Evolutionary conservation across 371 early-diverging fungal genomes (phyloP).

Genomic region (Batkoa obscura): DNA sequence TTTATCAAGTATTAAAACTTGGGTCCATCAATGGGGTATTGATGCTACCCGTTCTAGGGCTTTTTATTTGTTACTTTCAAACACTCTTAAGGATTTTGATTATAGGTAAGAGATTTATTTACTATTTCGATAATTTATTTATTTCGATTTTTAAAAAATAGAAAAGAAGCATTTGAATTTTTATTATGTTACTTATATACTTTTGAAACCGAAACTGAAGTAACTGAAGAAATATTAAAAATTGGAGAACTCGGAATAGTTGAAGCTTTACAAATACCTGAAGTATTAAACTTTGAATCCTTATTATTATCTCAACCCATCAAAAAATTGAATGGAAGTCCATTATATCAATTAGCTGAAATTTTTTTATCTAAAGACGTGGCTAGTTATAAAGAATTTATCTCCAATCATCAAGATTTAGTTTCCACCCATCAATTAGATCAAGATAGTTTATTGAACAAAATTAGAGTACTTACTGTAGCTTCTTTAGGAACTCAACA

Average conservation of each 20-base stretch:
- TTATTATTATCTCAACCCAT: slow-evolving; percentile 46
- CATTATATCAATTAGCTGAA: slow-evolving; percentile 43
- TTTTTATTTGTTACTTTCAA: slow-evolving; percentile 38
- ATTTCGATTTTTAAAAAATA: slow-evolving; percentile 7
- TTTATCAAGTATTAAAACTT: slow-evolving; percentile 37
- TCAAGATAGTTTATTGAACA: slow-evolving; percentile 33
- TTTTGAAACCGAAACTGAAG: slow-evolving; percentile 19
- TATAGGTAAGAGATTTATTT: slow-evolving; percentile 26
- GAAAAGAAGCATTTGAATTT: slow-evolving; percentile 36
- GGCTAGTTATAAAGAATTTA: slow-evolving; percentile 39
- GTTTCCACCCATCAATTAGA: slow-evolving; percentile 18
- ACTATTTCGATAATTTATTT: neutral
- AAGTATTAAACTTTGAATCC: slow-evolving; percentile 64
- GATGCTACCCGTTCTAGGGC: slow-evolving; percentile 27
- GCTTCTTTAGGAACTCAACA: slow-evolving; percentile 60
- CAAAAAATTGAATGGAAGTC: slow-evolving; percentile 36
- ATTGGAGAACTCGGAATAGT: slow-evolving; percentile 31
- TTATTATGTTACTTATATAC: slow-evolving; percentile 41
- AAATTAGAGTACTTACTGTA: slow-evolving; percentile 73
- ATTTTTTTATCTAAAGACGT: slow-evolving; percentile 55
- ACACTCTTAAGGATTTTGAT: slow-evolving; percentile 35
- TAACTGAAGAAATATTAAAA: slow-evolving; percentile 22
- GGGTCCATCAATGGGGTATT: slow-evolving; percentile 61
- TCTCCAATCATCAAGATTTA: slow-evolving; percentile 6
- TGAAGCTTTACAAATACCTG: slow-evolving; percentile 46